phyloP scores from a whole-genome alignment of 2,329 filamentous ascomycete species.

The Cladosporium sp. region DNA sequence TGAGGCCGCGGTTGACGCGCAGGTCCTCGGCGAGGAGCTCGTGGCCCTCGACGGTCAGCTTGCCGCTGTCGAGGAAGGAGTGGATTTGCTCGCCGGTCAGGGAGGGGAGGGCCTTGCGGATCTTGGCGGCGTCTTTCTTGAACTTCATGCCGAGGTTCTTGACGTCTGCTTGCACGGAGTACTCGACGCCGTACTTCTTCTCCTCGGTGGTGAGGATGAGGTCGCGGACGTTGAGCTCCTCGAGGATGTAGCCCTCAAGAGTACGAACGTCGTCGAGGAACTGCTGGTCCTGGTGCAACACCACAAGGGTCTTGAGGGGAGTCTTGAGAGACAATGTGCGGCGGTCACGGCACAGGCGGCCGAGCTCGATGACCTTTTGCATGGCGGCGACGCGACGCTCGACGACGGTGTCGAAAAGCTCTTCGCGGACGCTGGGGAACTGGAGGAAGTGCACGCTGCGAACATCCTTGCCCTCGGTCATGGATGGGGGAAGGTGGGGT shows the following conservation, averaged over 20 bases:
- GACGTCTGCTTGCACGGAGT: slow-evolving; percentile 88
- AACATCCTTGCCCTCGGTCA: slow-evolving; percentile 62
- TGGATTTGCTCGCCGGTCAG: slow-evolving; percentile 79
- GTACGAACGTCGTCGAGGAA: slow-evolving; percentile 85
- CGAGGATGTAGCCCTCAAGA: slow-evolving; percentile 80
- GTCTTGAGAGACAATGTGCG: slow-evolving; percentile 83
- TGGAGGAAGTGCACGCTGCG: slow-evolving; percentile 89
- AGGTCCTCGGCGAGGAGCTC: slow-evolving; percentile 77
- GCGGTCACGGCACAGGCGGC: slow-evolving; percentile 79
- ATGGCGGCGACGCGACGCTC: slow-evolving; percentile 85
- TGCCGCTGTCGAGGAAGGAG: slow-evolving; percentile 67
- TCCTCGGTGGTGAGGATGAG: slow-evolving; percentile 82
- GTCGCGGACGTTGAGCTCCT: slow-evolving; percentile 88
- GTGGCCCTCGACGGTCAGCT: slow-evolving; percentile 82
- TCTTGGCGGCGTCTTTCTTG: slow-evolving; percentile 87
- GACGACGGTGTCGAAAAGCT: slow-evolving; percentile 80
- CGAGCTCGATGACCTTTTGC: slow-evolving; percentile 94
- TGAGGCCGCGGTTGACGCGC: slow-evolving; percentile 73
- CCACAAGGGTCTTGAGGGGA: slow-evolving; percentile 81
- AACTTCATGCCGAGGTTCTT: slow-evolving; percentile 93
- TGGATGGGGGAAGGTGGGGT: slow-evolving; percentile 71
- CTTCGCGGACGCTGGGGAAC: slow-evolving; percentile 83
- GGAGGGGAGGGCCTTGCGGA: slow-evolving; percentile 82
- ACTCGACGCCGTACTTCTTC: slow-evolving; percentile 85
- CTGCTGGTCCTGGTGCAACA: slow-evolving; percentile 77